These are phyloP conservation scores for Penicillium sp. DNA, from an alignment of 2,329 filamentous ascomycete species.

Conservation along the genomic window DNA sequence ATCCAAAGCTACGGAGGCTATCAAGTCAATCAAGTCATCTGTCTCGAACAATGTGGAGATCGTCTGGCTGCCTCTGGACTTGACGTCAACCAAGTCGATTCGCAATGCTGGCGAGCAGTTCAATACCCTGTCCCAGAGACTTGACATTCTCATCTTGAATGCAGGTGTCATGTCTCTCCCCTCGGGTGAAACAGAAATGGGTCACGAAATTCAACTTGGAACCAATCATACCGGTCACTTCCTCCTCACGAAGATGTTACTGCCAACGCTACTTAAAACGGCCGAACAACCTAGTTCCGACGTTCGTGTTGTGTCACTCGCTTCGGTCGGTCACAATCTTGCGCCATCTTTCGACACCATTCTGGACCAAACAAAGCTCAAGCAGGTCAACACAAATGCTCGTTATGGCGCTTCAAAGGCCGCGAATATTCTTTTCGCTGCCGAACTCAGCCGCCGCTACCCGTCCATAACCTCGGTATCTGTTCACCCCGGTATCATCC, in stretches of 20 bases:
- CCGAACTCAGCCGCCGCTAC: conserved; percentile 46
- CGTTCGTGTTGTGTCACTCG: conserved; percentile 35
- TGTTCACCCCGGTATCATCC: conserved; percentile 52
- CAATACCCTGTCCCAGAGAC: conserved; percentile 17
- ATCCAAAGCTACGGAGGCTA: conserved; percentile 28
- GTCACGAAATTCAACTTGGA: conserved; percentile 45
- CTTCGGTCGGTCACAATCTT: conserved; percentile 36
- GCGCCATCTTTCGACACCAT: conserved; percentile 34
- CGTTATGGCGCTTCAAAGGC: conserved; percentile 52
- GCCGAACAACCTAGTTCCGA: conserved; percentile 30
- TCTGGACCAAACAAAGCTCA: conserved; percentile 35
- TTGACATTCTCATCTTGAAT: conserved; percentile 48
- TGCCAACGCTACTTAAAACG: conserved; percentile 36
- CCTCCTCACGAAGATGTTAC: conserved; percentile 40
- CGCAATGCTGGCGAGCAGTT: conserved; percentile 43
- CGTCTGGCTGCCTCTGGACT: conserved; percentile 42
- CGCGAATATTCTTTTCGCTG: conserved; percentile 50
- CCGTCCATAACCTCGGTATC: conserved; percentile 42
- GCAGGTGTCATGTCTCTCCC: conserved; percentile 49
- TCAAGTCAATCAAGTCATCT: conserved; percentile 23
- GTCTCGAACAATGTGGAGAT: conserved; percentile 24
- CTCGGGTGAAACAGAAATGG: conserved; percentile 38
- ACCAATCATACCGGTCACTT: conserved; percentile 47
- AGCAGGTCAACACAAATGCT: conserved; percentile 37
- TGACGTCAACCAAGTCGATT: conserved; percentile 50